These are phyloP conservation scores for Rhodotorula diobovata DNA, from an alignment of 768 basidiomycete genomes.

Conservation along the genomic window DNA sequence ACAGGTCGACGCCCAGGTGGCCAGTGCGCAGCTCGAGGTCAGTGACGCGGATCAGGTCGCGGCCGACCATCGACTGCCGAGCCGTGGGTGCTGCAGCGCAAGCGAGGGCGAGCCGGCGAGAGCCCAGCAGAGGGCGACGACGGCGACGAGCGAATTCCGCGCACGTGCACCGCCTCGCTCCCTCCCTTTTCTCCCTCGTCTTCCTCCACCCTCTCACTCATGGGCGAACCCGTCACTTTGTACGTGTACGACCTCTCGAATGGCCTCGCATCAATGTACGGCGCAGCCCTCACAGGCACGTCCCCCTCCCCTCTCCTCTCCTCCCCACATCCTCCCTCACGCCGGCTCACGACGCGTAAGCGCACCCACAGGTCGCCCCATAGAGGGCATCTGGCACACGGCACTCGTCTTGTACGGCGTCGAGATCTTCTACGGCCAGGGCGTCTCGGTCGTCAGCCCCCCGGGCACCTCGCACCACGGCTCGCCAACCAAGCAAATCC, in stretches of 20 bases:
- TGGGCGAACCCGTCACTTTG: constrained; percentile 59
- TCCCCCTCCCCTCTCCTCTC: background rate
- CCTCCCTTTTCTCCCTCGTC: background rate
- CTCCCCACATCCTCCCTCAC: background rate
- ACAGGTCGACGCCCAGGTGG: constrained; percentile 42
- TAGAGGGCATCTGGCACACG: constrained; percentile 96
- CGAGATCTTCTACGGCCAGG: constrained; percentile 87
- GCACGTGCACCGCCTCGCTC: too few relatives aligned
- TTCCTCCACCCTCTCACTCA: background rate
- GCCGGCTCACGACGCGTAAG: too few relatives aligned
- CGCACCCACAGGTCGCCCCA: constrained; percentile 64
- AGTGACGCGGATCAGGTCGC: constrained; percentile 46
- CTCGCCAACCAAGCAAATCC: constrained; percentile 61
- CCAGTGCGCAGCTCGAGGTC: constrained; percentile 46
- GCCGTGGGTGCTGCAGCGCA: too few relatives aligned
- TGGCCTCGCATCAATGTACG: constrained; percentile 73
- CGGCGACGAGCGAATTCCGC: too few relatives aligned
- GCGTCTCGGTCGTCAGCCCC: constrained; percentile 59
- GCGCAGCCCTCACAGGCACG: constrained; percentile 59
- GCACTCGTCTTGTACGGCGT: constrained; percentile 80
- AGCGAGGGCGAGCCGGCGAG: too few relatives aligned
- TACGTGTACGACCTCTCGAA: constrained; percentile 89
- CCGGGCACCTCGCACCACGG: constrained; percentile 75
- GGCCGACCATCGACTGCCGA: too few relatives aligned
- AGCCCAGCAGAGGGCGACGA: background rate